A percentile compares a stretch with the other conserved stretches of the same genome.
phyloP scores from a whole-genome alignment of 2,329 filamentous ascomycete genomes.

The Ustulina deusta region DNA sequence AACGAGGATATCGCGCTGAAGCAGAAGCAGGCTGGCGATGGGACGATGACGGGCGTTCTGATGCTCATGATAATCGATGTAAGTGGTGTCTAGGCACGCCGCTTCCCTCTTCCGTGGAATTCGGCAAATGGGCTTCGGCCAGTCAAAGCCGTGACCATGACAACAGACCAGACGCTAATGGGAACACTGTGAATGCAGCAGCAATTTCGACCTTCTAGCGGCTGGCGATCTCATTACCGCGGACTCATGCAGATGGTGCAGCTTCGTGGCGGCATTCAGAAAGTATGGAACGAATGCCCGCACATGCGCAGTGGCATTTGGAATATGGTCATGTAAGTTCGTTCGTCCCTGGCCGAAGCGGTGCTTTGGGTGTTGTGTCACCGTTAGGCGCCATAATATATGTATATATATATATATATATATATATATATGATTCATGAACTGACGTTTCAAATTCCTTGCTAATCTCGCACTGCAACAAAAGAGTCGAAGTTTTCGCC shows the following conservation, averaged over 20 bases:
- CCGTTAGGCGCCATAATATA: background rate
- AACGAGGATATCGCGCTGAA: conserved; percentile 46
- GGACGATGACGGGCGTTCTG: conserved; percentile 48
- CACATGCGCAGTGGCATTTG: conserved; percentile 32
- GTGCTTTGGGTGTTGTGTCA: too few species aligned
- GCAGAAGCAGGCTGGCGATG: conserved; percentile 41
- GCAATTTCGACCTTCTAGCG: conserved; percentile 29
- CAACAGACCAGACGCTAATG: conserved; percentile 11
- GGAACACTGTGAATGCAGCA: conserved; percentile 25
- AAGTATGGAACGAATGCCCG: conserved; percentile 34
- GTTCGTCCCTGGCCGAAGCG: background rate
- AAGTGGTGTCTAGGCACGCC: conserved; percentile 21
- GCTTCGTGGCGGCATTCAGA: conserved; percentile 49
- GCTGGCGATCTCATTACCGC: conserved; percentile 51
- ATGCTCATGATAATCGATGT: conserved; percentile 50
- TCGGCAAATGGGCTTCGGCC: background rate
- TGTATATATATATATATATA: background rate
- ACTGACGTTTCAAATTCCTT: background rate
- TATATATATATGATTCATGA: background rate
- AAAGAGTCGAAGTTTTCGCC: conserved; percentile 48
- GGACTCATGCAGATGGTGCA: conserved; percentile 48
- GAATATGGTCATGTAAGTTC: conserved; percentile 46
- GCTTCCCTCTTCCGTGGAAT: background rate
- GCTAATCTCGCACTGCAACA: background rate
- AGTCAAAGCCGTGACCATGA: too few species aligned